Evolutionary conservation across 352 stramenopile species (phyloP).

Genomic region (Globisporangium spiculum): DNA sequence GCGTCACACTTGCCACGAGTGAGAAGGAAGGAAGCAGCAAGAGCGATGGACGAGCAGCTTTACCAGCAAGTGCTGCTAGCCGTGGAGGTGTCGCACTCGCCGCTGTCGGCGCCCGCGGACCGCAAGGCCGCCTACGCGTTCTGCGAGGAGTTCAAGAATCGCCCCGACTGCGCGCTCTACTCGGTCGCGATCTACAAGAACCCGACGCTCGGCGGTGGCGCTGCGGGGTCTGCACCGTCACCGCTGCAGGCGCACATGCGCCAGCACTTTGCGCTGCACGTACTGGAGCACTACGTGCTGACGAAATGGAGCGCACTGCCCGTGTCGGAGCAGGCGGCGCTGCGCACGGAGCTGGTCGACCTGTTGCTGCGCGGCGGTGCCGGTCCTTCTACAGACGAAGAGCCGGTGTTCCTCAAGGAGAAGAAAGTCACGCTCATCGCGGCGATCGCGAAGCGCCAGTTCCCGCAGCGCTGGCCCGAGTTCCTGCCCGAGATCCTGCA

Average conservation of each 20-base stretch:
- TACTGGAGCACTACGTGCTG: conserved; percentile 69
- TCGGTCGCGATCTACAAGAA: conserved; percentile 72
- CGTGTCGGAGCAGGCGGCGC: conserved; percentile 34
- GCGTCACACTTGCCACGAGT: no score
- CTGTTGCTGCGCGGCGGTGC: conserved; percentile 33
- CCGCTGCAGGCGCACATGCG: conserved; percentile 43
- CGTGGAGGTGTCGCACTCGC: conserved; percentile 70
- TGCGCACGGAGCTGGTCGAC: conserved; percentile 57
- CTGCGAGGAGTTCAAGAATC: conserved; percentile 73
- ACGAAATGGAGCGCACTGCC: conserved; percentile 53
- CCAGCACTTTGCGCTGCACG: conserved; percentile 79
- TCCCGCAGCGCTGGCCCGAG: conserved; percentile 78
- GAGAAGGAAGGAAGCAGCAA: no score
- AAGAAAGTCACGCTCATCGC: conserved; percentile 76
- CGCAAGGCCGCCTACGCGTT: conserved; percentile 63
- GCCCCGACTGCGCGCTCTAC: conserved; percentile 66
- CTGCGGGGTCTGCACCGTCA: conserved; percentile 6
- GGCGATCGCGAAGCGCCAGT: conserved; percentile 76
- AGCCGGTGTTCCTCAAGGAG: conserved; percentile 70
- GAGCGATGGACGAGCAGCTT: conserved; percentile 60
- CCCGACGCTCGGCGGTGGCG: conserved; percentile 22
- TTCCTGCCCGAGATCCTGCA: conserved; percentile 62
- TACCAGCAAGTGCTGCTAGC: conserved; percentile 75
- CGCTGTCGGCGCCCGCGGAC: conserved; percentile 36
- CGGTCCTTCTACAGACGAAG: conserved; percentile 16